A percentile compares a stretch with the other conserved stretches of the same genome.
phyloP scores from a whole-genome alignment of 2,329 filamentous ascomycete species.

The Endothia cerciana region DNA sequence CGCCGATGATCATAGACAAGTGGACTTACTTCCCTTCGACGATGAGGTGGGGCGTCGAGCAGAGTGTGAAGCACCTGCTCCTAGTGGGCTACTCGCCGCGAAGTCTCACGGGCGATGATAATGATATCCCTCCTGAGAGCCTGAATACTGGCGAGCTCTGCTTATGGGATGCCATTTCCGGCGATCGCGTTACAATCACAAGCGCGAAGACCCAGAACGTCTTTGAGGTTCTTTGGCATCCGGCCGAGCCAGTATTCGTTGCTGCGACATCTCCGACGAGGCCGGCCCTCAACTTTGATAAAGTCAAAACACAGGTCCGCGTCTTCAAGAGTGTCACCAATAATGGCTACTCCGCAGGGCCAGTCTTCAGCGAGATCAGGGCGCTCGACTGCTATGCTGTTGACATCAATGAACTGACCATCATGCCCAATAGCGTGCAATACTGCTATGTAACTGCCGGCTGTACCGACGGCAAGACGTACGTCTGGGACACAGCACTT shows the following conservation, averaged over 20 bases:
- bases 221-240: conserved; percentile 69
- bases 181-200: conserved; percentile 50
- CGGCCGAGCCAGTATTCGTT: conserved; percentile 55
- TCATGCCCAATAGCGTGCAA: conserved; percentile 56
- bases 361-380: conserved; percentile 52
- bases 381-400: conserved; percentile 61
- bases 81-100: conserved; percentile 67
- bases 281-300: conserved; percentile 46
- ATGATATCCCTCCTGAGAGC: conserved; percentile 62
- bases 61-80: conserved; percentile 53
- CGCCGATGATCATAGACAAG: conserved; percentile 43
- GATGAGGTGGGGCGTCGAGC: conserved; percentile 61
- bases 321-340: conserved; percentile 47
- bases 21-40: conserved; percentile 69
- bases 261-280: conserved; percentile 60
- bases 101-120: conserved; percentile 55
- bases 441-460: conserved; percentile 62
- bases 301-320: conserved; percentile 59
- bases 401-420: conserved; percentile 66
- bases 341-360: conserved; percentile 32
- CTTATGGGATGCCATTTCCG: conserved; percentile 57
- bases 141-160: conserved; percentile 62
- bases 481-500: conserved; percentile 64
- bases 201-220: conserved; percentile 62
- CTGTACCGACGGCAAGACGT: conserved; percentile 64